phyloP scores from a whole-genome alignment of 1,284 basidiomycete genomes.

The Trichosporon sp. region DNA sequence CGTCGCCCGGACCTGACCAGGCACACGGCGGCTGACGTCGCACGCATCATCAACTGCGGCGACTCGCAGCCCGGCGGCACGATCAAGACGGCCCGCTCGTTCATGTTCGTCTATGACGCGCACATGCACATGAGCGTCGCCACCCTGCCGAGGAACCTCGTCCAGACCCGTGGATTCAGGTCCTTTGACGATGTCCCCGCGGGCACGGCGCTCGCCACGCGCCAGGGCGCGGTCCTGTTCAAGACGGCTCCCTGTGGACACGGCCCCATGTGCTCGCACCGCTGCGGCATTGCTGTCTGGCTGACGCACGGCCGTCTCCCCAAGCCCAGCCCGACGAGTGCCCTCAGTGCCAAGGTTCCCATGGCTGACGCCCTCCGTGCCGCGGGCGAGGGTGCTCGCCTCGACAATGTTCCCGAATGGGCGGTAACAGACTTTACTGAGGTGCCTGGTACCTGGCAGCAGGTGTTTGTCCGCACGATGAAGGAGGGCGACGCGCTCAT shows the following conservation, averaged over 20 bases:
- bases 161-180: conserved; percentile 20
- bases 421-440: conserved; percentile 30
- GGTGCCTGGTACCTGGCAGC: conserved; percentile 48
- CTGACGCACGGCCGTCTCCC: conserved; percentile 51
- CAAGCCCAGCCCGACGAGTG: conserved; percentile 41
- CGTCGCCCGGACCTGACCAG: conserved; percentile 36
- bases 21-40: conserved; percentile 47
- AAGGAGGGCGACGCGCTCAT: conserved; percentile 32
- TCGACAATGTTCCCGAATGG: conserved; percentile 49
- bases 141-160: conserved; percentile 26
- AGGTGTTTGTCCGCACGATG: conserved; percentile 50
- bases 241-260: conserved; percentile 31
- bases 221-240: conserved; percentile 51
- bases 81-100: conserved; percentile 38
- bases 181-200: conserved; percentile 26
- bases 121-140: conserved; percentile 38
- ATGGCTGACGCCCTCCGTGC: conserved; percentile 45
- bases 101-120: conserved; percentile 51
- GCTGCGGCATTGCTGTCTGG: conserved; percentile 48
- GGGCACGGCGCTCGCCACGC: conserved; percentile 48
- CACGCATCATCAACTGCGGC: conserved; percentile 46
- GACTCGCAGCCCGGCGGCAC: conserved; percentile 53
- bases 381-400: conserved; percentile 34
- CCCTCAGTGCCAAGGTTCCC: conserved; percentile 51
- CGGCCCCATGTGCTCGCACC: conserved; percentile 16